These are phyloP conservation scores for Phytophthora ramorum DNA, from an alignment of 352 stramenopile genomes.

Conservation along the genomic window DNA sequence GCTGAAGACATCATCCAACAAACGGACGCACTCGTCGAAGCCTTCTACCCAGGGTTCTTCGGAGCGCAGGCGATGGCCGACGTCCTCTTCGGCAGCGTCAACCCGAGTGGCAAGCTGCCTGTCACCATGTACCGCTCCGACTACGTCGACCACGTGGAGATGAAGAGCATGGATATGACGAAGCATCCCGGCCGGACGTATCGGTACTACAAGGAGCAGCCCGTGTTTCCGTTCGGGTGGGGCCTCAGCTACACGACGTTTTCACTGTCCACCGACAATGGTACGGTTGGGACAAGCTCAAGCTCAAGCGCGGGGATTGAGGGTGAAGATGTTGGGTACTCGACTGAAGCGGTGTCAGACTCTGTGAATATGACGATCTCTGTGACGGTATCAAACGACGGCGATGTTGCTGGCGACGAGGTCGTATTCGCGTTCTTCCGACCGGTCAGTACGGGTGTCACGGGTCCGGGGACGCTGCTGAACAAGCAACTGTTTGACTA, in stretches of 20 bases:
- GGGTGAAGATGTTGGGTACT: too few species aligned
- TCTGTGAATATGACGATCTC: too few species aligned
- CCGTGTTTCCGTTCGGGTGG: conserved; percentile 91
- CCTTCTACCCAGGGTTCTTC: conserved; percentile 87
- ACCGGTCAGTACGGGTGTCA: conserved; percentile 64
- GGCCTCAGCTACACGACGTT: conserved; percentile 93
- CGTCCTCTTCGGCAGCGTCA: conserved; percentile 86
- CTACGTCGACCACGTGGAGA: conserved; percentile 75
- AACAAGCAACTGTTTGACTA: conserved; percentile 85
- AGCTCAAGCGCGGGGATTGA: too few species aligned
- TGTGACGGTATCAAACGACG: conserved; percentile 70
- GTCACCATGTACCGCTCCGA: conserved; percentile 89
- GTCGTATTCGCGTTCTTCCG: conserved; percentile 84
- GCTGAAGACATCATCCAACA: conserved; percentile 75
- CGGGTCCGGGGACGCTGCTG: conserved; percentile 60
- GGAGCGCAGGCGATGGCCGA: conserved; percentile 79
- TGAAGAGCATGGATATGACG: conserved; percentile 93
- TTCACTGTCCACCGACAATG: too few species aligned
- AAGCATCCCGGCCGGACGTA: conserved; percentile 90
- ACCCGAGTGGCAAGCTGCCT: too few species aligned
- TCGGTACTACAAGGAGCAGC: conserved; percentile 90
- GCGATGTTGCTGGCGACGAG: conserved; percentile 61
- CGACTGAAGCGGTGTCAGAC: too few species aligned
- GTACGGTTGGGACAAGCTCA: too few species aligned
- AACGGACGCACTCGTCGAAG: conserved; percentile 70